These are phyloP conservation scores for Corynascus novoguineensis DNA, from an alignment of 495 filamentous ascomycete species.

Conservation along the genomic window DNA sequence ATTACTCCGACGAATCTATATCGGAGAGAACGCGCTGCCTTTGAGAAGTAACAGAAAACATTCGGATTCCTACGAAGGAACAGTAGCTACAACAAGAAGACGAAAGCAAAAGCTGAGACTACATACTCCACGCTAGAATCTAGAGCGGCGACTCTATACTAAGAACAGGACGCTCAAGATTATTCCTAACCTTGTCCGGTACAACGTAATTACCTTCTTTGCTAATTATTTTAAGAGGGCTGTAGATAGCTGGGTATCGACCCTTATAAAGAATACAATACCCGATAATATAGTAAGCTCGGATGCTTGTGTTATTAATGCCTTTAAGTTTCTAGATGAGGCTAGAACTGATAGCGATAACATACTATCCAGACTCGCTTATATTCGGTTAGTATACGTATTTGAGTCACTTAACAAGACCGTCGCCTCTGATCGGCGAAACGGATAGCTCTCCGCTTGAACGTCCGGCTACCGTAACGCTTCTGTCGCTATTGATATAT, in stretches of 20 bases:
- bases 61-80: neutral
- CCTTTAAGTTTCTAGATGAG: neutral
- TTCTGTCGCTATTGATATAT: neutral
- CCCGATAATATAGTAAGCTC: neutral
- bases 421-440: neutral
- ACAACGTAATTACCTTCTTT: neutral
- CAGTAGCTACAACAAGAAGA: neutral
- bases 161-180: neutral
- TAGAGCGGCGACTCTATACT: neutral
- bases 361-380: neutral
- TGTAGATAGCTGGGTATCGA: neutral
- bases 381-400: neutral
- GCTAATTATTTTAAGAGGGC: slow-evolving; percentile 1
- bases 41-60: too few relatives aligned
- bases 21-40: too few relatives aligned
- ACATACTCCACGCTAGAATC: neutral
- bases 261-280: neutral
- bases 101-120: neutral
- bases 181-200: neutral
- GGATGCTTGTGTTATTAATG: neutral
- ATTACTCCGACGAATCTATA: neutral
- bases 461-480: neutral
- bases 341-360: neutral
- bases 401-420: neutral
- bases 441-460: neutral